Evolutionary conservation across 2,329 filamentous ascomycete species (phyloP).

Genomic region (Colletotrichum phormii): DNA sequence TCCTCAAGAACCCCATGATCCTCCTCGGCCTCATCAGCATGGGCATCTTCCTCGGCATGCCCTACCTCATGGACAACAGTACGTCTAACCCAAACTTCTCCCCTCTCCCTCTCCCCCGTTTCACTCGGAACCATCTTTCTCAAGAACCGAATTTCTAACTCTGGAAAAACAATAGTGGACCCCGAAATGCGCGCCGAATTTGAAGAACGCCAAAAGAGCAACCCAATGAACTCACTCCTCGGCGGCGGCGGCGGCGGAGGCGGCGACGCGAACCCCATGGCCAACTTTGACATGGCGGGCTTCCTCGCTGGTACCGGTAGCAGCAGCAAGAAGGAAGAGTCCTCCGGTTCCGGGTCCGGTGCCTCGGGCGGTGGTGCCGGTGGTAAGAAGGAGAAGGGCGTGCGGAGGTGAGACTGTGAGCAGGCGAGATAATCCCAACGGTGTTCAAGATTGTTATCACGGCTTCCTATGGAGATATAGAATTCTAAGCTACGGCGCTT

Average conservation of each 20-base stretch:
- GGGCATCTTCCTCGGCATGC: slow-evolving; percentile 89
- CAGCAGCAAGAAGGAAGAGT: slow-evolving; percentile 53
- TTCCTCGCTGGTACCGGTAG: slow-evolving; percentile 67
- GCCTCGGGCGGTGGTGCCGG: slow-evolving; percentile 39
- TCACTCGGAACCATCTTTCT: no score
- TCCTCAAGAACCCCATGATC: slow-evolving; percentile 97
- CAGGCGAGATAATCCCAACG: not conserved
- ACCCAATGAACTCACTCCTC: slow-evolving; percentile 72
- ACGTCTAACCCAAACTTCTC: slow-evolving; percentile 53
- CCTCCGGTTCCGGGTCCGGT: slow-evolving; percentile 46
- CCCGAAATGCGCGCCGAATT: slow-evolving; percentile 95
- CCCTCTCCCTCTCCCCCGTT: no score
- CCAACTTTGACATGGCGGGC: slow-evolving; percentile 71
- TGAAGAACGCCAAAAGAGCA: slow-evolving; percentile 86
- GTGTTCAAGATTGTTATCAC: not conserved
- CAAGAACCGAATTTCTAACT: no score
- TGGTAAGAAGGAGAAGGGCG: slow-evolving; percentile 55
- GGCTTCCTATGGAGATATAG: not conserved
- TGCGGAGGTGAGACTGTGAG: slow-evolving; percentile 45
- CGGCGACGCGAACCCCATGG: slow-evolving; percentile 54
- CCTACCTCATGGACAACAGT: slow-evolving; percentile 96
- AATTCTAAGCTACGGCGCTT: not conserved
- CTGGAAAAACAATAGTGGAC: slow-evolving; percentile 75
- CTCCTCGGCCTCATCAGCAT: slow-evolving; percentile 88
- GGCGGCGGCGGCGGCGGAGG: slow-evolving; percentile 46